Evolutionary conservation across 2,329 filamentous ascomycete genomes (phyloP), one percentile per base, ranked within the genome.

Genomic region (Arthrinium phaeospermum): DNA sequence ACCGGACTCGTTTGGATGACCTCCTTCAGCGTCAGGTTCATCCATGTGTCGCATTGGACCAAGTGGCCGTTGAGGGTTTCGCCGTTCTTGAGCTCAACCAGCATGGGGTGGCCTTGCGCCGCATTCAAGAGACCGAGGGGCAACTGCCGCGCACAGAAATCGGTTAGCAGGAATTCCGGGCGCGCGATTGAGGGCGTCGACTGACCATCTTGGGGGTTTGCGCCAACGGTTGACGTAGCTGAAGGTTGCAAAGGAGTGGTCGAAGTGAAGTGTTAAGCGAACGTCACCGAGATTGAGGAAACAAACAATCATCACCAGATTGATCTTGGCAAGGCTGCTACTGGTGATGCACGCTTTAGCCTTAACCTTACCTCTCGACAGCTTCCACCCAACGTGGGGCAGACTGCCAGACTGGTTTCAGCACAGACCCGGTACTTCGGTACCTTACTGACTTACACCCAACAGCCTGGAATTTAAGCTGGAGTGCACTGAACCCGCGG

Each of bases 1-100:
- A 93, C 91, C 34, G 96, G 92, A 81, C 93, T 98, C 24, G 96
- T 98, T 84, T 98, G 96, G 47, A 98, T 94, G 30, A 99, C 97
- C 83, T 98, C 96, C 83, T 96, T 97, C 76, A 99, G 85, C 2
- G 96, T 98, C 78, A 99, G 86, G 85, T 99, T 99, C 96, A 99
- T 99, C 95, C 96, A 99, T 68, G 96, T 99, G 83, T 99, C 96
- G 91, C 96, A 99, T 83, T 93, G 94, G 82, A 98, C 93, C 73
- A 99, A 88, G 81, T 98, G 95, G 75, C 96, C 96, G 85, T 98
- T 99, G 74, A 99, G 90, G 0, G 96, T 98, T 85, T 99, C 83
- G 75, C 86, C 86, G 69, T 90, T 86, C 81, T 92, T 88, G 70
- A 92, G 87, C 75, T 88, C 87, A 49, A 82, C 79, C 57, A 90